Evolutionary conservation across 2,329 filamentous ascomycete species (phyloP).

Genomic region (Penicillium sp.): DNA sequence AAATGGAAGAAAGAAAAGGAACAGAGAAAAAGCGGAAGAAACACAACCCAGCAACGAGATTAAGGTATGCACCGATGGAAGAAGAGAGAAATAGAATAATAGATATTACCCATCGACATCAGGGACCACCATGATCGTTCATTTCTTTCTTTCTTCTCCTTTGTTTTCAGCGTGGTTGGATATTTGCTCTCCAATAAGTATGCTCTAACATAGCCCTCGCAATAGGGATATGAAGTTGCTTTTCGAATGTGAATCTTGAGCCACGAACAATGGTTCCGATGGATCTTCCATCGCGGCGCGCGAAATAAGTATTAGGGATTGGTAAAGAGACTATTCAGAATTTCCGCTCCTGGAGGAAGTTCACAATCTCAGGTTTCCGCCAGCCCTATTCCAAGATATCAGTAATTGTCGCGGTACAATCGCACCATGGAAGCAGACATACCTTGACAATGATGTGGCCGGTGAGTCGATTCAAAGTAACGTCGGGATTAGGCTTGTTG

Average conservation of each 20-base stretch:
- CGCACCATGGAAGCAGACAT: slow-evolving; percentile 7
- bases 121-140: slow-evolving; percentile 7
- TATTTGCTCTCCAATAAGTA: slow-evolving; percentile 14
- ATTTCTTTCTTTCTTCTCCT: slow-evolving; percentile 12
- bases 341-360: slow-evolving; percentile 48
- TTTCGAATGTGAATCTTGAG: slow-evolving; percentile 9
- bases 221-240: slow-evolving; percentile 13
- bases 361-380: slow-evolving; percentile 48
- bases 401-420: slow-evolving; percentile 2
- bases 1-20: neutral
- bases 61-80: slow-evolving; percentile 18
- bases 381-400: slow-evolving; percentile 42
- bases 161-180: slow-evolving; percentile 16
- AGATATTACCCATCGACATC: slow-evolving; percentile 12
- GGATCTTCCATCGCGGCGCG: slow-evolving; percentile 3
- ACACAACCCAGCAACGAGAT: slow-evolving; percentile 10
- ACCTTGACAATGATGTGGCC: slow-evolving; percentile 74
- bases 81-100: slow-evolving; percentile 16
- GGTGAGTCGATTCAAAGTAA: slow-evolving; percentile 58
- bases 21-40: slow-evolving; percentile 2
- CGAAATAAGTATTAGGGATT: neutral
- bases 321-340: slow-evolving; percentile 32
- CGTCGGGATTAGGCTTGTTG: slow-evolving; percentile 40
- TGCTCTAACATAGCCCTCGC: slow-evolving; percentile 9
- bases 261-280: slow-evolving; percentile 1